These are phyloP conservation scores for Colletotrichum sp. DNA, from an alignment of 2,329 filamentous ascomycete species.

Conservation along the genomic window DNA sequence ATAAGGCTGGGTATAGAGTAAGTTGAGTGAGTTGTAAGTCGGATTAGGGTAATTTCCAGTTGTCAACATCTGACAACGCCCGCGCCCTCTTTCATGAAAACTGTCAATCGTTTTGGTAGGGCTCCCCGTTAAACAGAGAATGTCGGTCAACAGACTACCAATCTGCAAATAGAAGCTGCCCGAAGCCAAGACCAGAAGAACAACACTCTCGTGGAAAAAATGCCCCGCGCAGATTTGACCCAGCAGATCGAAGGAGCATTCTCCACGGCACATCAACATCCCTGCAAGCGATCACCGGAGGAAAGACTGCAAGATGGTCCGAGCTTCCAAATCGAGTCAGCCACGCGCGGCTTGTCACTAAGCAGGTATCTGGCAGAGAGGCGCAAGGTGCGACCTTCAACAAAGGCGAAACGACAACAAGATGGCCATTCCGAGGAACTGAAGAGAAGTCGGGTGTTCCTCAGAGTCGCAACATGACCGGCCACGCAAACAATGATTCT, in stretches of 20 bases:
- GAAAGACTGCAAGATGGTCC: not conserved
- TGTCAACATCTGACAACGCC: not conserved
- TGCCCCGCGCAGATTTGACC: conserved; percentile 14
- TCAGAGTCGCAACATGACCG: conserved; percentile 43
- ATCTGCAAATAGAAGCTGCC: not conserved
- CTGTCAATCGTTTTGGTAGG: not conserved
- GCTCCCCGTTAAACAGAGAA: not conserved
- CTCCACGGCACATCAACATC: conserved; percentile 4
- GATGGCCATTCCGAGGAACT: conserved; percentile 27
- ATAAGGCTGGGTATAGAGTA: not conserved
- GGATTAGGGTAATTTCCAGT: not conserved
- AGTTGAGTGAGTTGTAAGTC: not conserved
- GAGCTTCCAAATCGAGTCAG: conserved; percentile 11
- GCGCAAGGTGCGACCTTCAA: not conserved
- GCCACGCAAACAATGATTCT: conserved; percentile 37
- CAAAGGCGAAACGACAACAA: conserved; percentile 32
- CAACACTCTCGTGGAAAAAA: conserved; percentile 11
- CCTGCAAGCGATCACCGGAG: not conserved
- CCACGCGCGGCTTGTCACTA: conserved; percentile 14
- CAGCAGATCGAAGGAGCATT: conserved; percentile 4
- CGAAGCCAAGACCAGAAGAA: conserved; percentile 1
- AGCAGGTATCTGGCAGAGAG: not conserved
- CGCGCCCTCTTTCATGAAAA: not conserved
- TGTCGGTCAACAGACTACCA: not conserved
- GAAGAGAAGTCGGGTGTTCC: conserved; percentile 1